A percentile compares a stretch with the other conserved stretches of the same genome.
Conservation (phyloP, 768 basidiomycete genomes). For the Lactarius akahatsu region DNA sequence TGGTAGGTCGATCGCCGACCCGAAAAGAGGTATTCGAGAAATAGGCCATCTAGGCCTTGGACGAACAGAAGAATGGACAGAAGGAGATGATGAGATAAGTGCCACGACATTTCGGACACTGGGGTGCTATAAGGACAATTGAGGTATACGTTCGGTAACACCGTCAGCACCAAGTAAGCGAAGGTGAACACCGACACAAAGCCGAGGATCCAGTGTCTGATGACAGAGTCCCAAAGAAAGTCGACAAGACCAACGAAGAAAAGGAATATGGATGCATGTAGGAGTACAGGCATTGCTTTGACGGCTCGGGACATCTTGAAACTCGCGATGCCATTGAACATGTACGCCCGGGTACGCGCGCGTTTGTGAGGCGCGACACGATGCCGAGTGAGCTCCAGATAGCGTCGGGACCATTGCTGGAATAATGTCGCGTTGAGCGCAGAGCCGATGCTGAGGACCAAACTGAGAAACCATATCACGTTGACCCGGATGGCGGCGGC, state of each 20-base stretch:
- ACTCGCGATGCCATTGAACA: neutral
- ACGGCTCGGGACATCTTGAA: neutral
- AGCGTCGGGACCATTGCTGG: neutral
- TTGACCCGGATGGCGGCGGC: neutral
- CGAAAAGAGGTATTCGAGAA: neutral
- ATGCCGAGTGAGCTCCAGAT: neutral
- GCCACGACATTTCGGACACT: constrained; percentile 1
- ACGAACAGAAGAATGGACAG: neutral
- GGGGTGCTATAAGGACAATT: constrained; percentile 15
- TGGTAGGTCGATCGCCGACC: neutral
- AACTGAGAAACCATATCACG: constrained; percentile 7
- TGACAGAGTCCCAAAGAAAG: neutral
- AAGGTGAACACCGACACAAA: neutral
- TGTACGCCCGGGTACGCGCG: neutral
- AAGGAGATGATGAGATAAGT: neutral
- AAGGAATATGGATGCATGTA: neutral
- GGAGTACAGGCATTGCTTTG: neutral
- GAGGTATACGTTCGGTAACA: neutral
- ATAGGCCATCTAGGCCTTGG: neutral
- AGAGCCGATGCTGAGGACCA: neutral
- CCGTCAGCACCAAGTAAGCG: too few species aligned
- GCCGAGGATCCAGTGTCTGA: neutral
- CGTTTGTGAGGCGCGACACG: neutral
- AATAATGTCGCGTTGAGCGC: neutral
- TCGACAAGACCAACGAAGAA: neutral